Evolutionary conservation across 1,284 basidiomycete species (phyloP).

Genomic region (Malassezia arunalokei): DNA sequence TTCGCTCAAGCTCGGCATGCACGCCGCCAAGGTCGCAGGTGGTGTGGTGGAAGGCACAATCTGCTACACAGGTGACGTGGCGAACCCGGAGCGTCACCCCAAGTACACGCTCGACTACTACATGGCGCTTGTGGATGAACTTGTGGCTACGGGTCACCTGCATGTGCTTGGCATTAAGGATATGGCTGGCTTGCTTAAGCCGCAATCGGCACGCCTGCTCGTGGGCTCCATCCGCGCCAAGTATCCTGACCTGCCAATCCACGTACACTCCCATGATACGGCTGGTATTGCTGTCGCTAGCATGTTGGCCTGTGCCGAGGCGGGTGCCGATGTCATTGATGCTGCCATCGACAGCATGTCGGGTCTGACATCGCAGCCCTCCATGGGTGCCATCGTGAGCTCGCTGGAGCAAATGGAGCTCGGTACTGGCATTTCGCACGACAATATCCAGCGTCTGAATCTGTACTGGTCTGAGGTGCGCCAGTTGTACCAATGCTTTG

Average conservation of each 20-base stretch:
- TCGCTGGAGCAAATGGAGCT: slow-evolving; percentile 89
- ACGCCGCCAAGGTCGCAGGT: slow-evolving; percentile 98
- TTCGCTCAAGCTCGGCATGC: slow-evolving; percentile 54
- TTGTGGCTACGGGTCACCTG: slow-evolving; percentile 77
- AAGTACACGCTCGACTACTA: slow-evolving; percentile 99
- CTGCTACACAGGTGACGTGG: slow-evolving; percentile 97
- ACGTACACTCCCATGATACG: slow-evolving; percentile 99
- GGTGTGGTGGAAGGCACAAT: slow-evolving; percentile 81
- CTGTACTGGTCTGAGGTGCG: slow-evolving; percentile 97
- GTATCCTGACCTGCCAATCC: slow-evolving; percentile 94
- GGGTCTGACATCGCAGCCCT: slow-evolving; percentile 92
- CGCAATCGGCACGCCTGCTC: slow-evolving; percentile 80
- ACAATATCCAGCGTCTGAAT: slow-evolving; percentile 94
- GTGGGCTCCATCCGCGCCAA: slow-evolving; percentile 87
- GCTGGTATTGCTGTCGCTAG: slow-evolving; percentile 93
- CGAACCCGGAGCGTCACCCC: slow-evolving; percentile 73
- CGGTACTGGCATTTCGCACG: slow-evolving; percentile 92
- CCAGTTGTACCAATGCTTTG: slow-evolving; percentile 88
- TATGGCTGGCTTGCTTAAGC: slow-evolving; percentile 97
- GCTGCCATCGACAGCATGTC: slow-evolving; percentile 95
- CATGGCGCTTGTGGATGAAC: slow-evolving; percentile 83
- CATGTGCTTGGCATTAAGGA: slow-evolving; percentile 98
- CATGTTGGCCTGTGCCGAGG: slow-evolving; percentile 88
- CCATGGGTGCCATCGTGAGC: slow-evolving; percentile 90
- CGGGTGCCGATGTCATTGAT: slow-evolving; percentile 94